Evolutionary conservation across 441 rosid genomes (phyloP).

Genomic region (Aleurites moluccanus): DNA sequence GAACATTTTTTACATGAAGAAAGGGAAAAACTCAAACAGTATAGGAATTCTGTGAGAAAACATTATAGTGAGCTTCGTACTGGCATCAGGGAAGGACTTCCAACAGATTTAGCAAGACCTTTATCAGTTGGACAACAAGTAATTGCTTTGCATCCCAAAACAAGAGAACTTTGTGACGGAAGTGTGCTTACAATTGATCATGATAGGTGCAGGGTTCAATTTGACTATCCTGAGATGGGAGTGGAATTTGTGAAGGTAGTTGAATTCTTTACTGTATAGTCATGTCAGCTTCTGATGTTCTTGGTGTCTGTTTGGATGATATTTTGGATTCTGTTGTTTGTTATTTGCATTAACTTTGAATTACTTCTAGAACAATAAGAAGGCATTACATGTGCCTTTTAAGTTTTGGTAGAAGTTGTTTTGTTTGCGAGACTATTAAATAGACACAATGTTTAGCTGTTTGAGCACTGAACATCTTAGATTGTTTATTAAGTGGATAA

Average conservation of each 20-base stretch:
- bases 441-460: neutral
- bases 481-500: neutral
- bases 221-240: slow-evolving; percentile 78
- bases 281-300: slow-evolving; percentile 7
- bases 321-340: neutral
- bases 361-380: neutral
- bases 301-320: neutral
- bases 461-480: neutral
- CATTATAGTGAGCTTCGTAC: slow-evolving; percentile 79
- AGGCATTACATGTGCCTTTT: neutral
- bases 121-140: slow-evolving; percentile 89
- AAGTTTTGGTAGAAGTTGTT: slow-evolving; percentile 5
- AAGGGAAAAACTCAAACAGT: slow-evolving; percentile 75
- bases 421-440: neutral
- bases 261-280: slow-evolving; percentile 3
- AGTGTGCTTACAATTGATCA: slow-evolving; percentile 88
- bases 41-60: slow-evolving; percentile 88
- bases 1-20: slow-evolving; percentile 79
- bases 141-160: slow-evolving; percentile 86
- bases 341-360: neutral
- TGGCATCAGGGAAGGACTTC: slow-evolving; percentile 85
- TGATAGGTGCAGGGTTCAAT: slow-evolving; percentile 84
- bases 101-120: slow-evolving; percentile 95
- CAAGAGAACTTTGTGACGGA: slow-evolving; percentile 88
- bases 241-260: slow-evolving; percentile 90